Percentiles rank a stretch among this genome's conserved stretches.
These are phyloP conservation scores for Solanum habrochaites DNA, from an alignment of 257 asterid species.

Conservation along the genomic window DNA sequence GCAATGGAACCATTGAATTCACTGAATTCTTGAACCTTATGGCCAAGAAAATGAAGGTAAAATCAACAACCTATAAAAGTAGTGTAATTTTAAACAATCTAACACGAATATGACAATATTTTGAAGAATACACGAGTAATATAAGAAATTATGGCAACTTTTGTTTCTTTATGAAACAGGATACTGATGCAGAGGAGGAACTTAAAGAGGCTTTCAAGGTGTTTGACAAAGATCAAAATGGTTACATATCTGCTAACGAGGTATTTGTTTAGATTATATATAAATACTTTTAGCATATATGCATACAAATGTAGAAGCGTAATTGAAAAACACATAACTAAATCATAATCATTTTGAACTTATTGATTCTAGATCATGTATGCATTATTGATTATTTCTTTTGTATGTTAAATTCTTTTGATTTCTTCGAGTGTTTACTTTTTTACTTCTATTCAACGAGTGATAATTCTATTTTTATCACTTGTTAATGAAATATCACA, in stretches of 20 bases:
- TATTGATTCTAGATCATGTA: background rate
- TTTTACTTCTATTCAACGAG: background rate
- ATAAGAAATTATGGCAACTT: background rate
- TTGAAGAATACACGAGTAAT: background rate
- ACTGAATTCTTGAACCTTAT: constrained; percentile 40
- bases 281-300: background rate
- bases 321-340: background rate
- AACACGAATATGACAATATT: background rate
- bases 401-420: background rate
- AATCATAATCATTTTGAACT: background rate
- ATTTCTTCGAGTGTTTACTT: background rate
- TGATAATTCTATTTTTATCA: background rate
- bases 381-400: background rate
- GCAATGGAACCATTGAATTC: constrained; percentile 41
- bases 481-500: background rate
- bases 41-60: constrained; percentile 38
- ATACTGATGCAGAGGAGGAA: constrained; percentile 39
- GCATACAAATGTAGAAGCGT: background rate
- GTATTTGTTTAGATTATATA: background rate
- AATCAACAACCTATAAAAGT: background rate
- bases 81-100: background rate
- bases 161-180: constrained; percentile 3
- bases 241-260: constrained; percentile 42
- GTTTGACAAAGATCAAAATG: constrained; percentile 47
- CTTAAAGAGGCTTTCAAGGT: constrained; percentile 46